Evolutionary conservation across 2,329 filamentous ascomycete species (phyloP).

Genomic region (Ascochyta koolunga): DNA sequence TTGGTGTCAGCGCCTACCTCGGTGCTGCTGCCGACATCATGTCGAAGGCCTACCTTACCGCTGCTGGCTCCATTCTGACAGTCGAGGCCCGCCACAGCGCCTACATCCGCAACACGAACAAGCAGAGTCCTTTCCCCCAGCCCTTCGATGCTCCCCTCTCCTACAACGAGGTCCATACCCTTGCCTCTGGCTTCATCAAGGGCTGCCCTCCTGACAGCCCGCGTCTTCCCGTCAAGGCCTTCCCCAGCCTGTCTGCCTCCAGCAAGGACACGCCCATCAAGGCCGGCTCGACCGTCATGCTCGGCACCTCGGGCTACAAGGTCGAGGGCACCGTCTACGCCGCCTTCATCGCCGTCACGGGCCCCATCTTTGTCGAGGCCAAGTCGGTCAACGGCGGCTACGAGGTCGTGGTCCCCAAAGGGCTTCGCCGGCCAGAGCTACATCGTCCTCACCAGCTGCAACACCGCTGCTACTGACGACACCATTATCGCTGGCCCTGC

Average conservation of each 20-base stretch:
- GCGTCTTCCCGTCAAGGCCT: slow-evolving; percentile 65
- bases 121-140: slow-evolving; percentile 61
- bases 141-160: slow-evolving; percentile 66
- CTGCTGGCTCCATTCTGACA: slow-evolving; percentile 67
- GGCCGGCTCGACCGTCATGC: slow-evolving; percentile 21
- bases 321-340: slow-evolving; percentile 30
- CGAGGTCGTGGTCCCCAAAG: slow-evolving; percentile 27
- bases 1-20: slow-evolving; percentile 66
- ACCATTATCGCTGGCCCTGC: slow-evolving; percentile 33
- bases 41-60: slow-evolving; percentile 63
- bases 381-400: slow-evolving; percentile 23
- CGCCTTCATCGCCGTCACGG: slow-evolving; percentile 33
- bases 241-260: slow-evolving; percentile 55
- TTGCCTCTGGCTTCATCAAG: slow-evolving; percentile 68
- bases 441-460: slow-evolving; percentile 32
- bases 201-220: slow-evolving; percentile 62
- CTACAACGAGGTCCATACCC: slow-evolving; percentile 66
- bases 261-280: slow-evolving; percentile 22
- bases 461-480: slow-evolving; percentile 33
- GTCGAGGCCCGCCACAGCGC: slow-evolving; percentile 69
- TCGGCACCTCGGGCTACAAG: slow-evolving; percentile 25
- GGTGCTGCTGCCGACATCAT: slow-evolving; percentile 65
- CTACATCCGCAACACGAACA: slow-evolving; percentile 61
- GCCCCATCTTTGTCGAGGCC: slow-evolving; percentile 27
- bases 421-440: slow-evolving; percentile 35